Percentiles rank a stretch among this genome's conserved stretches.
Evolutionary conservation across 768 basidiomycete species (phyloP).

Genomic region (Chalciporus pseudorubinellus): DNA sequence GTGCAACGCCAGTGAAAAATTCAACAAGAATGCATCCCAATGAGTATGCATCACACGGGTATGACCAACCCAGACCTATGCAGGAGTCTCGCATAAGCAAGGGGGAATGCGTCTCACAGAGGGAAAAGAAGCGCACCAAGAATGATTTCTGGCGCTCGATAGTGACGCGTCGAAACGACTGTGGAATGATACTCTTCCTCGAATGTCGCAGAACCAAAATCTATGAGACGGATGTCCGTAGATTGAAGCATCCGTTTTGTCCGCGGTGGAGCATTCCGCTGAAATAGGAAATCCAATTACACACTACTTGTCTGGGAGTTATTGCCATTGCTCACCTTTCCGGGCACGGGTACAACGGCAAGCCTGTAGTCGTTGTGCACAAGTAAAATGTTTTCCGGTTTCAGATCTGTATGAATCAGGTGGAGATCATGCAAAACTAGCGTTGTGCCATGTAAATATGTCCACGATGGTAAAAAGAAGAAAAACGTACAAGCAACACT

Average conservation of each 20-base stretch:
- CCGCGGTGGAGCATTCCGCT: constrained; percentile 67
- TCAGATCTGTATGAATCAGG: constrained; percentile 96
- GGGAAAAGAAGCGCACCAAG: constrained; percentile 61
- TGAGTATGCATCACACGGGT: constrained; percentile 97
- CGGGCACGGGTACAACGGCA: constrained; percentile 55
- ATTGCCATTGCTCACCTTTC: constrained; percentile 49
- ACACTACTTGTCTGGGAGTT: background rate
- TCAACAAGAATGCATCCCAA: constrained; percentile 98
- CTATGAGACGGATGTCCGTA: constrained; percentile 93
- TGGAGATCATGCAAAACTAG: constrained; percentile 88
- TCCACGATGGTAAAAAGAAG: background rate
- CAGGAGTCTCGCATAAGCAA: constrained; percentile 6
- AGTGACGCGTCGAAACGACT: constrained; percentile 97
- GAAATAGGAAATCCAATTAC: constrained; percentile 14
- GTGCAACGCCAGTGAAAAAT: constrained; percentile 94
- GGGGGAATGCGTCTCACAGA: constrained; percentile 13
- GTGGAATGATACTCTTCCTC: constrained; percentile 98
- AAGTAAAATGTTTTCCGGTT: constrained; percentile 97
- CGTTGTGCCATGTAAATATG: constrained; percentile 5
- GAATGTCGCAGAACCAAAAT: constrained; percentile 98
- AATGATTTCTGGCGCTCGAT: constrained; percentile 98
- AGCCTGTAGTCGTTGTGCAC: constrained; percentile 78
- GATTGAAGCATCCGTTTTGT: constrained; percentile 77
- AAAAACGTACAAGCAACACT: constrained; percentile 86
- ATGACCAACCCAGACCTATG: constrained; percentile 96